Base-by-base conservation (phyloP, 805 yeast species). In the Lachancea sp. region DNA sequence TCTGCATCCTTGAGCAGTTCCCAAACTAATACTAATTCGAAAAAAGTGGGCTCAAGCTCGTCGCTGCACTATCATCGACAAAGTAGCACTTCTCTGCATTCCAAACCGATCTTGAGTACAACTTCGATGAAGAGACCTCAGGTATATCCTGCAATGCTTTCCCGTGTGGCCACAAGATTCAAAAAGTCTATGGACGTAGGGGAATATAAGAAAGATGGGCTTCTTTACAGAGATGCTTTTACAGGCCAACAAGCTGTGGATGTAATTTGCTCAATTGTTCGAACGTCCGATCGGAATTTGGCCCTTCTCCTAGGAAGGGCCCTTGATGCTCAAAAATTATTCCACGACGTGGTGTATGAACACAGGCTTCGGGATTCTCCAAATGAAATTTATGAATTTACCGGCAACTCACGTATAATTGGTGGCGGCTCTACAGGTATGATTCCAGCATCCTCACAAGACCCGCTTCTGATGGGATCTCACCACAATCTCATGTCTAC, bases 181-280 rank as follows among this genome's bases (percentile, higher is more conserved):
- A 76, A 78, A 48, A 85, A 81, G 45, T 67, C 78, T 17, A 72
- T 88, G 22, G 75, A 75, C 17, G 58, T 84, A 11, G 83, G 88
- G 2, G 86, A 87, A 45, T 78, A 85, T 48, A 83, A 82, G 57
- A 92, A 90, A 57, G 90, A 89, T 64, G 96, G 96, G 13, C 72
- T 89, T 50, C 83, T 87, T 46, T 90, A 88, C 63, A 83, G 94
- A 57, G 94, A 89, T 56, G 81, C 97, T 0, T 92, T 92, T 56
- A 83, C 96, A 0, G 98, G 98, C 24, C 71, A 85, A 17, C 92
- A 86, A 62, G 96, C 97, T 1, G 95, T 92, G 22, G 96, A 88
- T 60, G 74, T 80, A n/a, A 78, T 92, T 45, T 81, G 95, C 42
- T 71, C 81, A 42, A 83, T 92, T 39, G 80, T 90, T 37, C 71